These are phyloP conservation scores for Colletotrichum costaricense DNA, from an alignment of 2,329 filamentous ascomycete species.

Conservation along the genomic window DNA sequence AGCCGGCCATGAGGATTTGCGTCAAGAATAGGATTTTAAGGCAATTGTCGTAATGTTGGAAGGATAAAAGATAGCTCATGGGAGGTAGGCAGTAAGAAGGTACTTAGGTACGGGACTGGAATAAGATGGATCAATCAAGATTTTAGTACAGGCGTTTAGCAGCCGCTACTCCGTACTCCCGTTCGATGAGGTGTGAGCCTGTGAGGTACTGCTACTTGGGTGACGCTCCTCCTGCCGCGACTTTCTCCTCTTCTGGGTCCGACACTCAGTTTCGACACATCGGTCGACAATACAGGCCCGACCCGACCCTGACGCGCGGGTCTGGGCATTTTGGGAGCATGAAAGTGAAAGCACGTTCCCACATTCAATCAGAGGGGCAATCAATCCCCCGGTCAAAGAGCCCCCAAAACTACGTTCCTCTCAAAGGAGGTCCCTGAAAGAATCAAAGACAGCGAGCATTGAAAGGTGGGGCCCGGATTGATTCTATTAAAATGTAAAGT, in stretches of 20 bases:
- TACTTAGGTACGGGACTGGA: background rate
- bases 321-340: conserved; percentile 14
- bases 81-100: background rate
- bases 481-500: conserved; percentile 2
- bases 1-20: conserved; percentile 33
- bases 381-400: conserved; percentile 2
- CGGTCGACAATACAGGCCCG: conserved; percentile 26
- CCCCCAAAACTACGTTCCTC: background rate
- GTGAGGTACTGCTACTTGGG: conserved; percentile 6
- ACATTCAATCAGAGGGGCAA: conserved; percentile 11
- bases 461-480: background rate
- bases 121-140: background rate
- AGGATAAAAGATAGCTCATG: background rate
- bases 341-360: conserved; percentile 14
- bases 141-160: conserved; percentile 10
- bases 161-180: background rate
- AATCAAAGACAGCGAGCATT: background rate
- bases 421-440: conserved; percentile 9
- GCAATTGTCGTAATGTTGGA: background rate
- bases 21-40: background rate
- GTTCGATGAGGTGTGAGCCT: no score
- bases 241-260: conserved; percentile 20
- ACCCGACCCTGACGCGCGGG: conserved; percentile 17
- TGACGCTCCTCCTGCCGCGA: conserved; percentile 12
- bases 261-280: conserved; percentile 21